These are phyloP conservation scores for Papiliotrema flavescens DNA, from an alignment of 1,284 basidiomycete species.

Conservation along the genomic window DNA sequence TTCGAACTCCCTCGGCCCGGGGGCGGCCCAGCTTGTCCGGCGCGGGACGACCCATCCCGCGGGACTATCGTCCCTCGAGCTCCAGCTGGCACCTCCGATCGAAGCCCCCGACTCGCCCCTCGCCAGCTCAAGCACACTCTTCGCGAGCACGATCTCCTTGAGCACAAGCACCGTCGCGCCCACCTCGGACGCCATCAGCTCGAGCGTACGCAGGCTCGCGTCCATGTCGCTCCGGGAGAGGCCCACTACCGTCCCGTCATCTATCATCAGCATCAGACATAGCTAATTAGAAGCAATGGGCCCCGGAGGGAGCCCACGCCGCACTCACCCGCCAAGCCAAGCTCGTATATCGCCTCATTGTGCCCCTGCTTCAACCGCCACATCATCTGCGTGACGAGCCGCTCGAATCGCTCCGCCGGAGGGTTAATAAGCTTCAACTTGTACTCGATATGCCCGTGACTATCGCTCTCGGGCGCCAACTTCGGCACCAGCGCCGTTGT, in stretches of 20 bases:
- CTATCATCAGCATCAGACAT: conserved; percentile 45
- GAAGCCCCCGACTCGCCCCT: background rate
- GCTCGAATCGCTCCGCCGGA: conserved; percentile 48
- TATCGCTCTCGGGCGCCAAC: conserved; percentile 46
- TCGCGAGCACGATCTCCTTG: conserved; percentile 61
- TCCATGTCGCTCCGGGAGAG: conserved; percentile 71
- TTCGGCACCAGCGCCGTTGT: conserved; percentile 21
- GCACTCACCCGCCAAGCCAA: conserved; percentile 61
- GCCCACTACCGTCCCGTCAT: conserved; percentile 80
- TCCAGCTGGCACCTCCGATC: background rate
- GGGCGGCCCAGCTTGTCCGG: background rate
- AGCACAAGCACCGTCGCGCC: conserved; percentile 83
- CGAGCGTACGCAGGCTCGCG: conserved; percentile 72
- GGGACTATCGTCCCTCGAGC: background rate
- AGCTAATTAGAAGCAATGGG: background rate
- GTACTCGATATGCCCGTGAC: conserved; percentile 50
- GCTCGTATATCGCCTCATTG: conserved; percentile 87
- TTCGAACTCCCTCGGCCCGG: background rate
- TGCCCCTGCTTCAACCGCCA: conserved; percentile 89
- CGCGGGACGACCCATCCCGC: conserved; percentile 1
- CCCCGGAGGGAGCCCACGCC: background rate
- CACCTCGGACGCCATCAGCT: conserved; percentile 87
- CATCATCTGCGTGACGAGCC: conserved; percentile 85
- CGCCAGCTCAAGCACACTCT: background rate
- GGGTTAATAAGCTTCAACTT: conserved; percentile 49